These are phyloP conservation scores for Jatropha multifida DNA, from an alignment of 441 rosid species.

Conservation along the genomic window DNA sequence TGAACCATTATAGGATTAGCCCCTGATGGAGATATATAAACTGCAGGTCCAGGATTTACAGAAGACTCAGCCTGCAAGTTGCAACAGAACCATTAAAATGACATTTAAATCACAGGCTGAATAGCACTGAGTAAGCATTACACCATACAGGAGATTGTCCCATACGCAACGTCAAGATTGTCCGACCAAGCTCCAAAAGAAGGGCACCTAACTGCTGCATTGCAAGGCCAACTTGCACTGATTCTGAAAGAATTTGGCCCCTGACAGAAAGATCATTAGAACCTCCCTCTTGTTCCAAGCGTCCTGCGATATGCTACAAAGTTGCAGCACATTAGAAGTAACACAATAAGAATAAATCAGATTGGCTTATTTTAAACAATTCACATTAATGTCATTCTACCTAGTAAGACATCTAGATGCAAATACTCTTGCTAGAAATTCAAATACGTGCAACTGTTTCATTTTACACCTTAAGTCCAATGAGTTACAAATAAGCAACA, in stretches of 20 bases:
- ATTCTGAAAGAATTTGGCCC: constrained; percentile 78
- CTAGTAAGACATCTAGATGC: neutral
- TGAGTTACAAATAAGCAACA: neutral
- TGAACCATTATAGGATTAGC: constrained; percentile 88
- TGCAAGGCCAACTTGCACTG: constrained; percentile 68
- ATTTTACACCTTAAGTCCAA: neutral
- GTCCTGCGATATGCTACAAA: constrained; percentile 84
- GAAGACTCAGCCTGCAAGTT: constrained; percentile 61
- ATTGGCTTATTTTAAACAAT: neutral
- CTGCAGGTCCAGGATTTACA: constrained; percentile 94
- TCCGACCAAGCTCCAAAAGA: constrained; percentile 94
- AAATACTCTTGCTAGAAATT: neutral
- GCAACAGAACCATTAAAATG: constrained; percentile 16
- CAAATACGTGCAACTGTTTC: neutral
- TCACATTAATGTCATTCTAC: neutral
- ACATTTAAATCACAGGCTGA: constrained; percentile 8
- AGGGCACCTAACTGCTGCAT: constrained; percentile 94
- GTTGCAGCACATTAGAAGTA: constrained; percentile 54
- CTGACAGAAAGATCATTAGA: constrained; percentile 63
- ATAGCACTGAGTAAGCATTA: constrained; percentile 4
- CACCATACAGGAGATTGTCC: constrained; percentile 73
- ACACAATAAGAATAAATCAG: constrained; percentile 30
- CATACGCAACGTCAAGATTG: constrained; percentile 77
- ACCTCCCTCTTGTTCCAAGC: constrained; percentile 76
- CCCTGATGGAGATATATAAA: constrained; percentile 68